These are phyloP conservation scores for Aspergillus amoenus DNA, from an alignment of 2,329 filamentous ascomycete species.

Conservation along the genomic window DNA sequence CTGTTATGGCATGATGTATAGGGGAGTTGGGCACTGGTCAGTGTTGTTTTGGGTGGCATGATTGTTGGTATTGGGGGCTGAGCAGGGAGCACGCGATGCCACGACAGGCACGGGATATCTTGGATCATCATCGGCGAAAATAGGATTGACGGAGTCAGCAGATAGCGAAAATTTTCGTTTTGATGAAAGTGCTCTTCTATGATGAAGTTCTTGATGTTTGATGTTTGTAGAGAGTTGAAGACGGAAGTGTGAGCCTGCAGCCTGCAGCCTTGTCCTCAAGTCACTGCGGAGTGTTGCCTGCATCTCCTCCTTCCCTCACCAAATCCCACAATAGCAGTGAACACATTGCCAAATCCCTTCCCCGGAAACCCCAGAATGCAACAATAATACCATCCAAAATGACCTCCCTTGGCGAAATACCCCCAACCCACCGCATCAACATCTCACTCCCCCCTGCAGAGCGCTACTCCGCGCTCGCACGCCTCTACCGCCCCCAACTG, in stretches of 20 bases:
- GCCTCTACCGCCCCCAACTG: slow-evolving; percentile 47
- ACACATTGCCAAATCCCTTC: neutral
- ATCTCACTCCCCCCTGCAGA: slow-evolving; percentile 53
- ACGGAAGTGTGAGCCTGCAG: too few relatives aligned
- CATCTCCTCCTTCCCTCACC: neutral
- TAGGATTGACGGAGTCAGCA: neutral
- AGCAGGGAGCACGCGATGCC: neutral
- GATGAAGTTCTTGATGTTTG: too few relatives aligned
- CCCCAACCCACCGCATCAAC: slow-evolving; percentile 52
- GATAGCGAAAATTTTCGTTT: too few relatives aligned
- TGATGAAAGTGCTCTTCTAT: too few relatives aligned
- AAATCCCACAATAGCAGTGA: neutral
- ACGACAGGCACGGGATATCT: neutral
- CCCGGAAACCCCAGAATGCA: neutral
- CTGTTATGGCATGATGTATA: neutral
- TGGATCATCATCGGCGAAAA: neutral
- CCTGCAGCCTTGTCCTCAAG: too few relatives aligned
- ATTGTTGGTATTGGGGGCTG: neutral
- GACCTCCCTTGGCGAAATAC: slow-evolving; percentile 14
- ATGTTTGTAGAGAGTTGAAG: too few relatives aligned
- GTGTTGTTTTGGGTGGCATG: neutral
- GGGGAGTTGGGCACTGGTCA: neutral
- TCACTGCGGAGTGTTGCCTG: too few relatives aligned
- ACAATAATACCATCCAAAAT: neutral
- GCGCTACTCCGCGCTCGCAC: slow-evolving; percentile 53